A percentile compares a stretch with the other conserved stretches of the same genome.
phyloP scores from a whole-genome alignment of 2,329 filamentous ascomycete species.

The Amauroascus niger region DNA sequence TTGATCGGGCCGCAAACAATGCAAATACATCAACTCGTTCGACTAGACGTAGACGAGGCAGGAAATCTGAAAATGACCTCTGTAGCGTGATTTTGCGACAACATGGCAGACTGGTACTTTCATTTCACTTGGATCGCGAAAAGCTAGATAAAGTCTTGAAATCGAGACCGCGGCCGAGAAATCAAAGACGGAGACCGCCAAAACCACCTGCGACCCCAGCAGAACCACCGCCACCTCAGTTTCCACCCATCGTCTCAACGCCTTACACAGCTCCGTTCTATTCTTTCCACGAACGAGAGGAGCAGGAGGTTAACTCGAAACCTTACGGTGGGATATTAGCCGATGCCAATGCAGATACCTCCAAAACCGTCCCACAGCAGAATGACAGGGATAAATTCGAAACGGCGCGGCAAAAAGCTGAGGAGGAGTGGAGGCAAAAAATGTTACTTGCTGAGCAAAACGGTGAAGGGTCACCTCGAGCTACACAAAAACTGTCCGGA shows the following conservation, averaged over 20 bases:
- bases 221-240: constrained; percentile 45
- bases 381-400: constrained; percentile 81
- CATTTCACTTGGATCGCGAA: constrained; percentile 48
- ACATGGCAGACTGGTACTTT: constrained; percentile 46
- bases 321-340: constrained; percentile 90
- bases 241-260: constrained; percentile 49
- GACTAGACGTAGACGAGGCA: constrained; percentile 51
- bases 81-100: constrained; percentile 35
- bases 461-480: constrained; percentile 53
- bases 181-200: constrained; percentile 39
- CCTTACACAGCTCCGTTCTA: constrained; percentile 72
- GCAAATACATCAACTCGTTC: constrained; percentile 14
- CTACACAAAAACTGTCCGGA: constrained; percentile 64
- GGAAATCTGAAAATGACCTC: constrained; percentile 34
- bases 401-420: constrained; percentile 77
- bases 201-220: constrained; percentile 35
- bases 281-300: constrained; percentile 79
- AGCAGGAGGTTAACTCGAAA: constrained; percentile 80
- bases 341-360: constrained; percentile 82
- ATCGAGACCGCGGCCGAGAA: constrained; percentile 49
- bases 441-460: constrained; percentile 53
- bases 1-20: neutral
- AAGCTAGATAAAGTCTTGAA: constrained; percentile 54
- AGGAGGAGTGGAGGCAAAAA: constrained; percentile 78
- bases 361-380: constrained; percentile 70